Percentiles rank a stretch among this genome's conserved stretches.
These are phyloP conservation scores for Acanthamoeba triangularis DNA, from an alignment of 208 protist genomes.

Conservation along the genomic window DNA sequence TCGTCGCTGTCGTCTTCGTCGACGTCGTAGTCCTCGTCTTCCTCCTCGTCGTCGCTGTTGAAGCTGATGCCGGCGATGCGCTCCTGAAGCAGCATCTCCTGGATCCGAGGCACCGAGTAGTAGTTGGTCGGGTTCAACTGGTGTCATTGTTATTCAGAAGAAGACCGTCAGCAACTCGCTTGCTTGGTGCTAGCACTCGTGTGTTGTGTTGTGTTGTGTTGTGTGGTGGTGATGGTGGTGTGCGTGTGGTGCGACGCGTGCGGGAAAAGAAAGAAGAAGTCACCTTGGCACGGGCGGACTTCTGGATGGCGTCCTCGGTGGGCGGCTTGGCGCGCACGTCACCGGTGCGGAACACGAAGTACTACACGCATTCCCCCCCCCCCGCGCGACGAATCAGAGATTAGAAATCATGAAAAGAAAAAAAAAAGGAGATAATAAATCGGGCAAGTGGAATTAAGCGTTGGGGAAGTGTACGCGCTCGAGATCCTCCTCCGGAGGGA, in stretches of 20 bases:
- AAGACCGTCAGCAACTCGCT: too few species aligned
- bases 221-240: neutral
- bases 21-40: neutral
- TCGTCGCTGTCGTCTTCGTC: neutral
- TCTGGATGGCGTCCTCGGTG: neutral
- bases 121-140: conserved; percentile 40
- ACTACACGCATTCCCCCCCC: neutral
- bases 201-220: too few species aligned
- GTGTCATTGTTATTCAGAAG: too few species aligned
- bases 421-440: neutral
- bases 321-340: conserved; percentile 54
- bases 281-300: neutral
- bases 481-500: conserved; percentile 21
- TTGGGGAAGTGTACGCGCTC: neutral
- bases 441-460: neutral
- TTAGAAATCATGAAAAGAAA: neutral
- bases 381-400: neutral
- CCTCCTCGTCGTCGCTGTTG: conserved; percentile 32
- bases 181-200: too few species aligned
- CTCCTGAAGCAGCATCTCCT: conserved; percentile 48
- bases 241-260: neutral
- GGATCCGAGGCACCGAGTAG: conserved; percentile 50
- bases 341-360: conserved; percentile 15
- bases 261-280: neutral
- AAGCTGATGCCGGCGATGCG: conserved; percentile 24